These are phyloP conservation scores for Medicago ruthenica DNA, from an alignment of 306 rosid species.

Conservation along the genomic window DNA sequence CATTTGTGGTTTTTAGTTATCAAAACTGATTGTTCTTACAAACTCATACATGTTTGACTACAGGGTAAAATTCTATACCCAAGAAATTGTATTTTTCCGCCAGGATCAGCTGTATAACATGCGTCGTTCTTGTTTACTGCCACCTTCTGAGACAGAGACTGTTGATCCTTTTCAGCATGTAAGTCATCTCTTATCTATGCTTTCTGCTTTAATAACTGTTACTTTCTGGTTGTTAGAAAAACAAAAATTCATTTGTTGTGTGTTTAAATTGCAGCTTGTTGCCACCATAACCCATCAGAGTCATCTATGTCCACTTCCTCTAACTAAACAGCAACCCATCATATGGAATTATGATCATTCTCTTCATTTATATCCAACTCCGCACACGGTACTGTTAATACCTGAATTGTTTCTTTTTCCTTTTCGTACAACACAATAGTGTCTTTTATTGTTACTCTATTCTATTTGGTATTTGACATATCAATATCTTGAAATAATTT, in stretches of 20 bases:
- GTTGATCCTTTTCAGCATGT: conserved; percentile 91
- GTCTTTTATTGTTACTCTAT: not conserved
- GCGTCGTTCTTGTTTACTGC: conserved; percentile 84
- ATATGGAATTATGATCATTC: conserved; percentile 91
- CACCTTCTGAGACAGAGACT: conserved; percentile 83
- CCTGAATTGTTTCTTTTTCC: conserved; percentile 1
- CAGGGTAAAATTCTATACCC: conserved; percentile 84
- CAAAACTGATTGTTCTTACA: conserved; percentile 37
- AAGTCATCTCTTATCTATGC: conserved; percentile 19
- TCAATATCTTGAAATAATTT: conserved; percentile 20
- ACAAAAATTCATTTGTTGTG: conserved; percentile 31
- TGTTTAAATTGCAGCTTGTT: conserved; percentile 76
- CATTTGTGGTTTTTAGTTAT: conserved; percentile 22
- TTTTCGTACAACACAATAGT: conserved; percentile 4
- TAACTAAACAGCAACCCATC: conserved; percentile 70
- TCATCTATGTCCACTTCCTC: conserved; percentile 95
- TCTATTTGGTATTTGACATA: conserved; percentile 24
- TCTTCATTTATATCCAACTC: conserved; percentile 92
- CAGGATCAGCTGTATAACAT: conserved; percentile 87
- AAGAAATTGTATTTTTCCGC: conserved; percentile 86
- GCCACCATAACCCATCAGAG: conserved; percentile 97
- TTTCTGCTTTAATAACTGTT: conserved; percentile 34
- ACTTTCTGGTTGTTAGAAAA: conserved; percentile 22
- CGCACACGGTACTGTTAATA: conserved; percentile 71
- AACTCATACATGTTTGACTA: conserved; percentile 41